Evolutionary conservation across 805 yeast species (phyloP).

Genomic region (Naumovozyma castellii): DNA sequence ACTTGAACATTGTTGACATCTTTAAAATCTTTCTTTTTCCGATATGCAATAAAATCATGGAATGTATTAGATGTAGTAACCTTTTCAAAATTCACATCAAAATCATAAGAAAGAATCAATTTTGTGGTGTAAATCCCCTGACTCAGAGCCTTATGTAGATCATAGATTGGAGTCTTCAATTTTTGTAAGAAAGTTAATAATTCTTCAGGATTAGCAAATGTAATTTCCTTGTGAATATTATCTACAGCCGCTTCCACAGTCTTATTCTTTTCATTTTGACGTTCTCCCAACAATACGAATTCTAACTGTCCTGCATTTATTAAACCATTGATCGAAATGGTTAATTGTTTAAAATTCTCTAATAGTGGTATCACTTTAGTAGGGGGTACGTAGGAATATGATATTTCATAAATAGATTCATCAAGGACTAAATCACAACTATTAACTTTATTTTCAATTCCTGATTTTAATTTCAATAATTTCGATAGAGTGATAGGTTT

Average conservation of each 20-base stretch:
- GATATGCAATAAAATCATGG: constrained; percentile 5
- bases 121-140: constrained; percentile 29
- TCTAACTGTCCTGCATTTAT: constrained; percentile 42
- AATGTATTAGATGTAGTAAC: constrained; percentile 13
- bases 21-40: constrained; percentile 11
- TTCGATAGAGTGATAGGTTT: constrained; percentile 25
- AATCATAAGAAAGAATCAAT: constrained; percentile 30
- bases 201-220: constrained; percentile 29
- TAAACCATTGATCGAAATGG: constrained; percentile 33
- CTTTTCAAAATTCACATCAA: constrained; percentile 31
- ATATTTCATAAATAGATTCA: constrained; percentile 41
- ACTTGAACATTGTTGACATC: constrained; percentile 10
- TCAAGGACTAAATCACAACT: constrained; percentile 33
- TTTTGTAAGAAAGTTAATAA: constrained; percentile 26
- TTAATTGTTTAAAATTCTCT: constrained; percentile 26
- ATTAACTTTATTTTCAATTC: constrained; percentile 28
- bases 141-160: constrained; percentile 30
- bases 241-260: constrained; percentile 11
- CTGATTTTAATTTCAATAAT: constrained; percentile 29
- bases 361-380: constrained; percentile 31
- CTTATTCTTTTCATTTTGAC: constrained; percentile 4
- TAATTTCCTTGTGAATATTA: constrained; percentile 27
- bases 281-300: constrained; percentile 29
- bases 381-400: constrained; percentile 41
- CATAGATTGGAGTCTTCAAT: constrained; percentile 27